phyloP scores from a whole-genome alignment of 2,329 filamentous ascomycete species.

The Tolypocladium guangdongense region DNA sequence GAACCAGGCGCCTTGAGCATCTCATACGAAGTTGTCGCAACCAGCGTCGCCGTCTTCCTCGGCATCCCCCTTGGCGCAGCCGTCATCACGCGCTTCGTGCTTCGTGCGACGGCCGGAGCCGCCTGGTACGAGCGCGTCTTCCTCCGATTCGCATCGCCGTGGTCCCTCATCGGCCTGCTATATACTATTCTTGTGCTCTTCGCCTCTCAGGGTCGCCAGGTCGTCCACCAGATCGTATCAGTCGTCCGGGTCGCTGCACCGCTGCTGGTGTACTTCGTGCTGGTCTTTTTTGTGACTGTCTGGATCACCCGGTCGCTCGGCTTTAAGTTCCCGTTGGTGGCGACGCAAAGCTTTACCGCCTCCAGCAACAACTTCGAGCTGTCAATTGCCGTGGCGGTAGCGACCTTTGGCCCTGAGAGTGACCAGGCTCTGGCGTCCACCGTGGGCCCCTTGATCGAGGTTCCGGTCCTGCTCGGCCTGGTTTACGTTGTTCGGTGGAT shows the following conservation, averaged over 20 bases:
- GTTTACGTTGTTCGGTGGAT: conserved; percentile 63
- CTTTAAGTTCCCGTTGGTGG: conserved; percentile 58
- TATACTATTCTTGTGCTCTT: conserved; percentile 85
- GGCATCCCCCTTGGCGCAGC: conserved; percentile 76
- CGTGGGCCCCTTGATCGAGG: conserved; percentile 77
- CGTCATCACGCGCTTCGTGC: conserved; percentile 57
- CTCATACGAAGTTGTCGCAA: conserved; percentile 59
- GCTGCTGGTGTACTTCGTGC: conserved; percentile 67
- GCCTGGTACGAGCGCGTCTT: conserved; percentile 59
- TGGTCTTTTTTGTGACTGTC: conserved; percentile 64
- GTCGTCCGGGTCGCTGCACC: conserved; percentile 75
- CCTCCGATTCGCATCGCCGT: conserved; percentile 57
- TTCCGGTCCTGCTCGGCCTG: conserved; percentile 66
- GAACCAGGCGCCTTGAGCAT: conserved; percentile 23
- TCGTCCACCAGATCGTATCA: conserved; percentile 73
- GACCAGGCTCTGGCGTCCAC: conserved; percentile 74
- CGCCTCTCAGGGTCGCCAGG: conserved; percentile 64
- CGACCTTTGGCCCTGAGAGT: conserved; percentile 66
- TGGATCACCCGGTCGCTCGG: conserved; percentile 48
- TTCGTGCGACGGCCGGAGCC: conserved; percentile 44
- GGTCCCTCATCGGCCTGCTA: conserved; percentile 70
- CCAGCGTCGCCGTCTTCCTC: conserved; percentile 73
- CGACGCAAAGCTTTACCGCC: conserved; percentile 78
- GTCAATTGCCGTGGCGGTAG: conserved; percentile 78
- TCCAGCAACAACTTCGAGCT: conserved; percentile 92